Evolutionary conservation across 768 basidiomycete genomes (phyloP), one percentile per base, ranked within the genome.

Genomic region (Lentinula edodes): DNA sequence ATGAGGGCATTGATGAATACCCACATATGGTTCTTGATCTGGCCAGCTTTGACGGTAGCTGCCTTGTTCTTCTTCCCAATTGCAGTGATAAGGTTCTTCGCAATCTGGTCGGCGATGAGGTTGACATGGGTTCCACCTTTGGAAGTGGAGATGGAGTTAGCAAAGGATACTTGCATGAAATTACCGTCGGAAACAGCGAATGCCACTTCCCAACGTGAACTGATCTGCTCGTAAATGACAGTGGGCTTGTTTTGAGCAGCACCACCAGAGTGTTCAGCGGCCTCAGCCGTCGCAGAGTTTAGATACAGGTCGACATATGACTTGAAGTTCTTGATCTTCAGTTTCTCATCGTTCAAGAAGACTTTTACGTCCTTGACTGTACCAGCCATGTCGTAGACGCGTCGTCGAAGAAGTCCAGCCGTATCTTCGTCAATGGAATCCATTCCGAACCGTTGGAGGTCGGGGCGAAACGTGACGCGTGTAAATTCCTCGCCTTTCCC

Each of bases 21-120:
- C 93, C 93, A 95, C 87, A 99, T 94, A 71, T 99, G 95, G 68
- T 90, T 95, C 80, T 93, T 96, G 76, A 98, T 88, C 75, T 97
- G 94, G 58, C 87, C 84, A 15, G 92, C 83, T 73, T 98, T 98
- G 68, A 98, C 90, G 0, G 90, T 83, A n/a, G 95, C 93, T 2
- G 81, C 93, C 76, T 97, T 98, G 79, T 99, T 97, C 85, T 96
- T 98, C 86, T 98, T 98, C 70, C 86, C 78, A 65, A 98, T 94
- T 6, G 83, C 82, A 13, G 88, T 77, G 63, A 95, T 81, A 38
- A 98, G 76, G 64, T 83, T 85, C 74, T 95, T 95, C 20, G 94
- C 86, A 56, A 99, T 82, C 72, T 95, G 93, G 74, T 95, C 93
- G 0, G 94, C 82, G 62, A 98, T 83, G 64, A 83, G 78, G 23